phyloP scores from a whole-genome alignment of 1,284 basidiomycete species.

The Takashimella tepidaria region DNA sequence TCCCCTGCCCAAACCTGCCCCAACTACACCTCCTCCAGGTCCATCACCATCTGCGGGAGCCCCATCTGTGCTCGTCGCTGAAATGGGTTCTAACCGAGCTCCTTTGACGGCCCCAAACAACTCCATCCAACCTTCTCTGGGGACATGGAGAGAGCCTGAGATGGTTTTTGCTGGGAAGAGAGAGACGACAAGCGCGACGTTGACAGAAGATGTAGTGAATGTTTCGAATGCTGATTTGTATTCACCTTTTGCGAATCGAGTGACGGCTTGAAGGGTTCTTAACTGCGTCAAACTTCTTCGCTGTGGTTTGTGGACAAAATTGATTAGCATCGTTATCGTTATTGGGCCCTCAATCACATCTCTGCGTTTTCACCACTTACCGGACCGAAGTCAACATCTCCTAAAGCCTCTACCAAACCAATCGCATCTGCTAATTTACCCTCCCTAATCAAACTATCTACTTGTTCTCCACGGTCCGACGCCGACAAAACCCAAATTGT shows the following conservation, averaged over 20 bases:
- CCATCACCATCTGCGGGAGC: not conserved
- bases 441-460: conserved; percentile 72
- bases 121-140: conserved; percentile 67
- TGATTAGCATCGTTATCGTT: too few relatives aligned
- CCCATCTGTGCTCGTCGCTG: too few relatives aligned
- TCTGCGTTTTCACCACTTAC: conserved; percentile 43
- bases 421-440: conserved; percentile 77
- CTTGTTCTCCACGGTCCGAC: conserved; percentile 69
- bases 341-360: not conserved
- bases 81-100: conserved; percentile 36
- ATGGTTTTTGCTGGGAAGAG: conserved; percentile 72
- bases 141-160: conserved; percentile 69
- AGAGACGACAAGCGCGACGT: conserved; percentile 89
- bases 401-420: conserved; percentile 66
- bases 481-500: conserved; percentile 71
- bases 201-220: conserved; percentile 82
- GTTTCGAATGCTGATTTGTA: conserved; percentile 65
- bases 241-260: conserved; percentile 58
- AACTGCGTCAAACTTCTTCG: conserved; percentile 53
- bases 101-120: conserved; percentile 72
- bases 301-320: conserved; percentile 50
- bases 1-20: conserved; percentile 13
- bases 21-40: conserved; percentile 6
- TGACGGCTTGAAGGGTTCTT: conserved; percentile 66
- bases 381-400: conserved; percentile 61